phyloP scores from a whole-genome alignment of 176 grass and related monocot genomes.

The Oryza coarctata region DNA sequence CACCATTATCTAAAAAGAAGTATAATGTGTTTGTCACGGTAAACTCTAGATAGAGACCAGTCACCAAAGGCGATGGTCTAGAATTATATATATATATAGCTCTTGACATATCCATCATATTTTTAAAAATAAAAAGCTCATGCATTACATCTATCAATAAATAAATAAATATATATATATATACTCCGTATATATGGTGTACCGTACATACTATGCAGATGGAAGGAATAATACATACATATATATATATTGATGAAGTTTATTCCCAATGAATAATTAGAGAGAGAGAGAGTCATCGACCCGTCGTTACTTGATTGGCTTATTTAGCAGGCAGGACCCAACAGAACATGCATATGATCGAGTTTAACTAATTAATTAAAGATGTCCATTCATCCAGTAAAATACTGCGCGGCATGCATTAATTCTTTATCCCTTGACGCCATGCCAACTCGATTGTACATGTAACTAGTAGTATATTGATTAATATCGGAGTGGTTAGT shows the following conservation, averaged over 20 bases:
- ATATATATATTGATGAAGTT: neutral
- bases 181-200: no score
- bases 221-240: no score
- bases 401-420: no score
- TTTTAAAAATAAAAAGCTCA: no score
- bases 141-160: no score
- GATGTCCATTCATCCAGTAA: neutral
- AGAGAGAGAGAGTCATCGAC: neutral
- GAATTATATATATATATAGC: neutral
- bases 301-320: neutral
- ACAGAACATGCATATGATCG: neutral
- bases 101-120: no score
- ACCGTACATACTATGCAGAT: no score
- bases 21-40: neutral
- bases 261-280: neutral
- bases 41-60: neutral
- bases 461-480: neutral
- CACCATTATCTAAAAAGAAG: neutral
- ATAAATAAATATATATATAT: no score
- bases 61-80: neutral
- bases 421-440: no score
- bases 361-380: neutral
- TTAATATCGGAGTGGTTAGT: neutral
- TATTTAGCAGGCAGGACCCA: neutral
- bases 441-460: no score